phyloP scores from a whole-genome alignment of 2,329 filamentous ascomycete genomes.

The Dendryphion nanum region DNA sequence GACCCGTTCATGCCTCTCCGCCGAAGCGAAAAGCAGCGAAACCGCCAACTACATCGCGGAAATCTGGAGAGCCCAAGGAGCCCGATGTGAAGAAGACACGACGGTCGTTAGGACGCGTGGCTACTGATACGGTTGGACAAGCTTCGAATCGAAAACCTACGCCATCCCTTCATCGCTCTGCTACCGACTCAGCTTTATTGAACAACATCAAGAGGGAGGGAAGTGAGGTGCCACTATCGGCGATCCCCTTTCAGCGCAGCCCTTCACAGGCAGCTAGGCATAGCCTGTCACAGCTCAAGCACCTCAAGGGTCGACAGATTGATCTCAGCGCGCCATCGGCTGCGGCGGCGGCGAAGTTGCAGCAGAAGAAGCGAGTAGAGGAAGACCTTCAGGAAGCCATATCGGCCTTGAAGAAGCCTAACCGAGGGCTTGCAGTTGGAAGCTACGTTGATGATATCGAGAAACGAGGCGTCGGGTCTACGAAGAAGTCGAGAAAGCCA shows the following conservation, averaged over 20 bases:
- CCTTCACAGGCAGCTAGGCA: constrained; percentile 36
- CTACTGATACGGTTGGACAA: constrained; percentile 56
- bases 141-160: constrained; percentile 47
- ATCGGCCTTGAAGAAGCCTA: constrained; percentile 70
- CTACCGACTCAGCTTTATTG: constrained; percentile 60
- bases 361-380: constrained; percentile 65
- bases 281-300: constrained; percentile 43
- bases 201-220: constrained; percentile 66
- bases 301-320: constrained; percentile 53
- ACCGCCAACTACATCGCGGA: constrained; percentile 26
- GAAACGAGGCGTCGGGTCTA: constrained; percentile 44
- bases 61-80: constrained; percentile 41
- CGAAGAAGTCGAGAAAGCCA: constrained; percentile 29
- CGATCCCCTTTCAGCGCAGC: constrained; percentile 50
- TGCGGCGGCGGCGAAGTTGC: constrained; percentile 57
- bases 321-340: constrained; percentile 54
- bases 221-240: constrained; percentile 59
- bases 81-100: constrained; percentile 42
- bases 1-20: constrained; percentile 62
- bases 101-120: constrained; percentile 60
- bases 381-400: constrained; percentile 74
- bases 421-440: constrained; percentile 67
- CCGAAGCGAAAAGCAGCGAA: constrained; percentile 49
- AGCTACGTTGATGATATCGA: constrained; percentile 67
- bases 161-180: constrained; percentile 66